These are phyloP conservation scores for Cinnamomum chago DNA, from an alignment of 164 flowering plant species.

Conservation along the genomic window DNA sequence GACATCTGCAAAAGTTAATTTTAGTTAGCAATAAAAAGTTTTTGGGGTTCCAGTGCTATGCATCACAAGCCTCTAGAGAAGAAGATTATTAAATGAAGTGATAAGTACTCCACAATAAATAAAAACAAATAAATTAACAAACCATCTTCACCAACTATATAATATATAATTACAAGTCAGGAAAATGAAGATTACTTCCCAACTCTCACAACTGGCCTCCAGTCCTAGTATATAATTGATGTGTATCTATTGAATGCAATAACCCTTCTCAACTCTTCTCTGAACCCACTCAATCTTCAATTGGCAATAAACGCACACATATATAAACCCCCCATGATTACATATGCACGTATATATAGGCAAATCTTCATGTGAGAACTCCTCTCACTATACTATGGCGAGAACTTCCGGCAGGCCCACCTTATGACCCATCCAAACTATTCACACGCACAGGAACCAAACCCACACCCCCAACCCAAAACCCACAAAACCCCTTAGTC, in stretches of 20 bases:
- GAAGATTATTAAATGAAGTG: neutral
- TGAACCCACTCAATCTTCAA: neutral
- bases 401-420: too few species aligned
- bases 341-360: too few species aligned
- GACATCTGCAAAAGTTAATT: conserved; percentile 39
- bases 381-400: too few species aligned
- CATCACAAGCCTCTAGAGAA: neutral
- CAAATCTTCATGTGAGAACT: too few species aligned
- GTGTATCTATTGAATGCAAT: neutral
- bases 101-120: too few species aligned
- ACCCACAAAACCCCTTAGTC: too few species aligned
- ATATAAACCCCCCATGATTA: too few species aligned
- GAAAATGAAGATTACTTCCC: neutral
- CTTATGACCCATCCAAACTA: too few species aligned
- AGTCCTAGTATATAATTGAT: neutral
- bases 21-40: neutral
- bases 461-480: too few species aligned
- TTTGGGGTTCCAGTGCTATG: neutral
- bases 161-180: too few species aligned
- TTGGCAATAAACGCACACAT: neutral
- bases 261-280: neutral
- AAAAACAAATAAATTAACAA: too few species aligned
- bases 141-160: neutral
- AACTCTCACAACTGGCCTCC: neutral
- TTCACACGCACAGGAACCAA: too few species aligned